Percentiles rank a stretch among this genome's conserved stretches.
phyloP scores from a whole-genome alignment of 2,329 filamentous ascomycete genomes.

The Cercospora janseana region DNA sequence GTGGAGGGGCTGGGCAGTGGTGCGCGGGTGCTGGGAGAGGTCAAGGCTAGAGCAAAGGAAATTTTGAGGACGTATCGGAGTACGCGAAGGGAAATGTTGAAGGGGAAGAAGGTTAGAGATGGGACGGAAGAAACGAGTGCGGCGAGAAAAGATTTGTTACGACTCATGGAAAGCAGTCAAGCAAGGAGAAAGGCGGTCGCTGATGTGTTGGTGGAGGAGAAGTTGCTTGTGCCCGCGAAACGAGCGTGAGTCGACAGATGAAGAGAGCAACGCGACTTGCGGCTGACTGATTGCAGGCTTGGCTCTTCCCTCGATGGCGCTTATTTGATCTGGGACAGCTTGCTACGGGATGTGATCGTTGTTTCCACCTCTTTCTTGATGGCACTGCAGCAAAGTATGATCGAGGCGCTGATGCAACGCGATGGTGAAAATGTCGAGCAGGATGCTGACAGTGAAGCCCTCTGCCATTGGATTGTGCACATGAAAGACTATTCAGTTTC shows the following conservation, averaged over 20 bases:
- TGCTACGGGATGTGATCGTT: conserved; percentile 41
- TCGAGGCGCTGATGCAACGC: conserved; percentile 36
- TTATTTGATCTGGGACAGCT: conserved; percentile 46
- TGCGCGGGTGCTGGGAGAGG: conserved; percentile 35
- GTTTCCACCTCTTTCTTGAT: conserved; percentile 39
- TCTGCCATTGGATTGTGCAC: conserved; percentile 52
- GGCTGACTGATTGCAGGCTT: conserved; percentile 26
- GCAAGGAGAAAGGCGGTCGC: conserved; percentile 23
- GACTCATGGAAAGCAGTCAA: conserved; percentile 16
- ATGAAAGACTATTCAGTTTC: conserved; percentile 39
- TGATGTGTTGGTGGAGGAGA: conserved; percentile 38
- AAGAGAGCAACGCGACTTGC: too few relatives aligned
- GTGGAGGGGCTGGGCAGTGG: conserved; percentile 28
- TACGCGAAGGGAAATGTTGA: conserved; percentile 33
- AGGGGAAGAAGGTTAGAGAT: conserved; percentile 34
- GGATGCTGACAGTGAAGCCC: conserved; percentile 41
- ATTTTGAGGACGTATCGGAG: conserved; percentile 31
- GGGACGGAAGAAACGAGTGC: conserved; percentile 13
- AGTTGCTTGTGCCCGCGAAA: conserved; percentile 40
- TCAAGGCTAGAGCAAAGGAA: conserved; percentile 34
- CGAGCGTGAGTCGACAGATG: conserved; percentile 29
- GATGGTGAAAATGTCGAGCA: conserved; percentile 17
- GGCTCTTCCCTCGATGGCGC: conserved; percentile 43
- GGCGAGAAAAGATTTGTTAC: conserved; percentile 17
- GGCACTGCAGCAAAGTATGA: conserved; percentile 42